Evolutionary conservation across 495 filamentous ascomycete genomes (phyloP).

Genomic region (Sporormia fimetaria): DNA sequence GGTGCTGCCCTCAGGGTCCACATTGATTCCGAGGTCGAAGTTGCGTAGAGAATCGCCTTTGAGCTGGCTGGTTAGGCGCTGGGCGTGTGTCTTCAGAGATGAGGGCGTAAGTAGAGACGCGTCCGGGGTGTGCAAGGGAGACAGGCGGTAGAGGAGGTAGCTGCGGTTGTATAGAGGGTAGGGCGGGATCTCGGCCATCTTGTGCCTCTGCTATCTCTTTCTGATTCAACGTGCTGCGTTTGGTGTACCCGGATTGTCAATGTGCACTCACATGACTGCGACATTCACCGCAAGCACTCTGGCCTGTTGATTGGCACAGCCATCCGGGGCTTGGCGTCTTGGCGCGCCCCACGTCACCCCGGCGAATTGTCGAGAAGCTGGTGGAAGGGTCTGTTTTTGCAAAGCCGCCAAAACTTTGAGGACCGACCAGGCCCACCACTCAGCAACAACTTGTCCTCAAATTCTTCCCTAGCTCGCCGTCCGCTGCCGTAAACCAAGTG

Average conservation of each 20-base stretch:
- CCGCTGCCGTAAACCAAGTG: background rate
- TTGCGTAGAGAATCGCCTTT: constrained; percentile 28
- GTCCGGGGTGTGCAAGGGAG: constrained; percentile 29
- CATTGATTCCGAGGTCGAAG: constrained; percentile 28
- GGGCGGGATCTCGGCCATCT: constrained; percentile 12
- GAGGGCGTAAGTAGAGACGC: constrained; percentile 16
- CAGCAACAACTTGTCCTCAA: background rate
- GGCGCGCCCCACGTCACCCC: background rate
- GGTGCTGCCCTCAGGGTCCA: constrained; percentile 14
- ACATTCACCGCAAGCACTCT: no score
- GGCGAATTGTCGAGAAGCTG: constrained; percentile 2
- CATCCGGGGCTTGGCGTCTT: background rate
- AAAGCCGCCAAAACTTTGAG: constrained; percentile 4
- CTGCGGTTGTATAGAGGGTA: constrained; percentile 23
- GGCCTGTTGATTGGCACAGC: background rate
- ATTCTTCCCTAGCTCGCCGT: background rate
- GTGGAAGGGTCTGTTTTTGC: background rate
- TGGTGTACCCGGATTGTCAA: background rate
- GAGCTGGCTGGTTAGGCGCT: constrained; percentile 24
- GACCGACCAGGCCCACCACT: constrained; percentile 2
- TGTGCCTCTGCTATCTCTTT: background rate
- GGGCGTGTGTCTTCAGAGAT: constrained; percentile 26
- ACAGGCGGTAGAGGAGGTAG: constrained; percentile 31
- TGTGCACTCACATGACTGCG: no score
- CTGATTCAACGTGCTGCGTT: background rate